Evolutionary conservation across 2,329 filamentous ascomycete genomes (phyloP), one percentile per base, ranked within the genome.

Genomic region (Coniochaeta sp.): DNA sequence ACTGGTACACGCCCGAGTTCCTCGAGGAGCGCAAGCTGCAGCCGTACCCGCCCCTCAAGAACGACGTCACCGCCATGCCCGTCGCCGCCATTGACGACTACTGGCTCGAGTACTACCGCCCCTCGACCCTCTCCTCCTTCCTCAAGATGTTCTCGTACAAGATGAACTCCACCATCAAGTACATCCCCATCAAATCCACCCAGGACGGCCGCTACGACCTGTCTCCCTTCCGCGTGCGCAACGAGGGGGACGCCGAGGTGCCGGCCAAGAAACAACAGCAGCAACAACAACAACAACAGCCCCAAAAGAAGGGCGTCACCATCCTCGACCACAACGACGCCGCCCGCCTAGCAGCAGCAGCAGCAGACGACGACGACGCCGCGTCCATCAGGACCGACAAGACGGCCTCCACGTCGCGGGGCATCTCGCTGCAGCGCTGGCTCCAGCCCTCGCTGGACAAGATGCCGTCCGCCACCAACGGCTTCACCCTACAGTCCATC

Each of bases 61-160:
- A 73, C 38, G 72, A 77, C 24, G 65, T 70, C 8, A 65, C 65
- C 14, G 70, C 71, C 30, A 81, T 78, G 62, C 77, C 78, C 7
- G 74, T 89, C 3, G 76, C 80, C 3, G 85, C 83, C 62, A 91
- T 91, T 62, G 93, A 98, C 70, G 92, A 98, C 72, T 99, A 96
- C 73, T 99, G 95, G 95, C 80, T 95, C 8, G 95, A 99, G 71
- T 98, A 97, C 72, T 99, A 99, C 71, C 87, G 93, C 16, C 95
- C 95, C 0, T 82, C 90, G 8, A 90, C 90, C 0, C 77, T 98
- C 1, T 96, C 95, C 0, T 95, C 91, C 0, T 91, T 98, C 65
- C 83, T 88, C 16, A 99, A 97, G 71, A 89, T 97, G 71, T 97
- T 96, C 70, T 86, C 91, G 0, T 96, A 90, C 74, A 92, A 90